Conservation (phyloP, 208 protist genomes). For the Leptomonas seymouri region DNA sequence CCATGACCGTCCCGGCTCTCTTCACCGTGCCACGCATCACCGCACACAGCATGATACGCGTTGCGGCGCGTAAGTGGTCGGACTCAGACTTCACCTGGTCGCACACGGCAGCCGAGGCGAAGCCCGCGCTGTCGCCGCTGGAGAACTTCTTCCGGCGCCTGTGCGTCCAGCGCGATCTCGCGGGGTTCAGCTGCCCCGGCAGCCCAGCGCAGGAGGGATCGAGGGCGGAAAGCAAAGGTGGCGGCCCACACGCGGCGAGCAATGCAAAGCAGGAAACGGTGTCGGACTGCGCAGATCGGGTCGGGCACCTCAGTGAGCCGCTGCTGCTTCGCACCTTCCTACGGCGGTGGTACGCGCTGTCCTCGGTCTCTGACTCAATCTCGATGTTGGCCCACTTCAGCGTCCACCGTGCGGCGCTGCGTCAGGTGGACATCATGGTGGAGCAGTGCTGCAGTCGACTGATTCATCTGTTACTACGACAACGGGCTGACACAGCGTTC, state of each 20-base stretch:
- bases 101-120: slow-evolving; percentile 4
- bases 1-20: slow-evolving; percentile 71
- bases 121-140: slow-evolving; percentile 43
- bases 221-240: slow-evolving; percentile 7
- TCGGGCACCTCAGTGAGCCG: slow-evolving; percentile 69
- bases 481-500: slow-evolving; percentile 1
- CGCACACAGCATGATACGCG: slow-evolving; percentile 14
- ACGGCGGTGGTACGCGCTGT: slow-evolving; percentile 65
- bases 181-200: slow-evolving; percentile 19
- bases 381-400: slow-evolving; percentile 25
- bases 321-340: slow-evolving; percentile 64
- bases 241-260: background rate
- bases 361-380: slow-evolving; percentile 24
- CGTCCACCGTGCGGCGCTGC: slow-evolving; percentile 59
- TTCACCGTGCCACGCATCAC: slow-evolving; percentile 42
- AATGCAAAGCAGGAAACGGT: background rate
- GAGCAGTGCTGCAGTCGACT: slow-evolving; percentile 66
- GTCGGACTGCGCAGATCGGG: background rate
- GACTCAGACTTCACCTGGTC: slow-evolving; percentile 14
- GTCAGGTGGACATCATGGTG: slow-evolving; percentile 58
- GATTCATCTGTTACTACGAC: slow-evolving; percentile 30
- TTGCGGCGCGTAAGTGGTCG: background rate
- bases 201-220: background rate
- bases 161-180: slow-evolving; percentile 38
- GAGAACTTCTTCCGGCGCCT: slow-evolving; percentile 37